Evolutionary conservation across 2,329 filamentous ascomycete species (phyloP).

Genomic region (Ascocoryne sarcoides): DNA sequence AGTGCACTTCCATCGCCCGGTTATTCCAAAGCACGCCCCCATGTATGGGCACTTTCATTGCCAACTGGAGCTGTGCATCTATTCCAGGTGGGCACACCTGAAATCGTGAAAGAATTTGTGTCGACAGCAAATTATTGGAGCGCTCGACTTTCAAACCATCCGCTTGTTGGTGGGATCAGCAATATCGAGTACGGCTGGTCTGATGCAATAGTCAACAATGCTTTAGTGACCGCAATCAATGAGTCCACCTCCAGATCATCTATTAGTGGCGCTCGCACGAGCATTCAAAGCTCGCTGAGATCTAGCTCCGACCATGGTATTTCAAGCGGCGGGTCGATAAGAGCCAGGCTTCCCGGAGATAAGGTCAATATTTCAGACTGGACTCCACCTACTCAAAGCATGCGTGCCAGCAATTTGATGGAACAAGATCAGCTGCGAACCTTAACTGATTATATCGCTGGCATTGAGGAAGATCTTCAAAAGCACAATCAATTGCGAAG

Average conservation of each 20-base stretch:
- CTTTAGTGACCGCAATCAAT: slow-evolving; percentile 40
- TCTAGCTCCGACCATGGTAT: slow-evolving; percentile 43
- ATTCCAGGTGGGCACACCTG: slow-evolving; percentile 94
- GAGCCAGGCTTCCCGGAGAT: slow-evolving; percentile 70
- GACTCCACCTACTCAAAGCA: slow-evolving; percentile 80
- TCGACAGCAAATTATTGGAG: slow-evolving; percentile 97
- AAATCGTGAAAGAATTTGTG: slow-evolving; percentile 92
- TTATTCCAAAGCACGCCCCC: slow-evolving; percentile 80
- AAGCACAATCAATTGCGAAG: slow-evolving; percentile 81
- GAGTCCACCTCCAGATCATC: slow-evolving; percentile 32
- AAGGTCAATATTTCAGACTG: slow-evolving; percentile 78
- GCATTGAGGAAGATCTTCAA: slow-evolving; percentile 77
- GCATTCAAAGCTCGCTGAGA: slow-evolving; percentile 51
- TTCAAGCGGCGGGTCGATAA: slow-evolving; percentile 11
- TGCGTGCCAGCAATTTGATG: slow-evolving; percentile 70
- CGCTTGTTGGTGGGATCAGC: slow-evolving; percentile 83
- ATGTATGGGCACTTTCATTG: slow-evolving; percentile 90
- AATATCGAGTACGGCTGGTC: slow-evolving; percentile 98
- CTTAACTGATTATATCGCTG: slow-evolving; percentile 70
- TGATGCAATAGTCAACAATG: slow-evolving; percentile 60
- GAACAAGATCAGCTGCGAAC: slow-evolving; percentile 75
- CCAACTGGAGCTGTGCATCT: slow-evolving; percentile 91
- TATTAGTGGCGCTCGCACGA: slow-evolving; percentile 25
- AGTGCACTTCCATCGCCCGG: slow-evolving; percentile 83
- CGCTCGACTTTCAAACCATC: slow-evolving; percentile 86